phyloP scores from a whole-genome alignment of 2,329 filamentous ascomycete genomes.

The Onygena corvina region DNA sequence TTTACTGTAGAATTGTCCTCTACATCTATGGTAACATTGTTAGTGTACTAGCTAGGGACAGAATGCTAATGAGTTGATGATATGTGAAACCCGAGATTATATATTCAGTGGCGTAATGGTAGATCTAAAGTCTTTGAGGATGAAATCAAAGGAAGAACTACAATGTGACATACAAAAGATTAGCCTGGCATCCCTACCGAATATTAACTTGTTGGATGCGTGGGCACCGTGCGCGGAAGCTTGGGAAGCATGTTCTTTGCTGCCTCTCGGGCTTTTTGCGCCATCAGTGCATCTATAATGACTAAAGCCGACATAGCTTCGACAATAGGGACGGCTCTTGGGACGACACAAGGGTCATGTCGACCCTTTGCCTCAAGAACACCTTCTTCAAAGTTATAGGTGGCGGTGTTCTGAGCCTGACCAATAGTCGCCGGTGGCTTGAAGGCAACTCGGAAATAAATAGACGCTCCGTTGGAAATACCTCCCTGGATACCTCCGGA shows the following conservation, averaged over 20 bases:
- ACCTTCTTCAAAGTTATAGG: constrained; percentile 65
- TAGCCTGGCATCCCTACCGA: no score
- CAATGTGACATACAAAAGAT: no score
- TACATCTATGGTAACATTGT: no score
- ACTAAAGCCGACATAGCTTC: constrained; percentile 85
- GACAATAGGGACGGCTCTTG: constrained; percentile 57
- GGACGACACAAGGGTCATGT: constrained; percentile 88
- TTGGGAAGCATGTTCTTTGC: constrained; percentile 38
- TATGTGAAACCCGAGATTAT: no score
- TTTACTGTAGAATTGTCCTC: no score
- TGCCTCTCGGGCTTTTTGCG: constrained; percentile 55
- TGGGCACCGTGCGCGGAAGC: constrained; percentile 27
- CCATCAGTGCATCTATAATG: constrained; percentile 74
- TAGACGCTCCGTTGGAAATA: constrained; percentile 82
- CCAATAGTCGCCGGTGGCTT: constrained; percentile 92
- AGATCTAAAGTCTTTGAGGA: no score
- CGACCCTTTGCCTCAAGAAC: constrained; percentile 80
- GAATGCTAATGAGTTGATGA: no score
- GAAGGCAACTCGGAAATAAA: constrained; percentile 92
- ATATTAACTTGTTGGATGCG: constrained; percentile 23
- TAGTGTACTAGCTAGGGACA: no score
- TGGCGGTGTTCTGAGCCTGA: constrained; percentile 71
- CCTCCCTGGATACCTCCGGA: constrained; percentile 90
- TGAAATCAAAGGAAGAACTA: no score
- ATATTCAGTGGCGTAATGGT: no score